These are phyloP conservation scores for Phalaenopsis equestris DNA, from an alignment of 106 monocot genomes.

Conservation along the genomic window DNA sequence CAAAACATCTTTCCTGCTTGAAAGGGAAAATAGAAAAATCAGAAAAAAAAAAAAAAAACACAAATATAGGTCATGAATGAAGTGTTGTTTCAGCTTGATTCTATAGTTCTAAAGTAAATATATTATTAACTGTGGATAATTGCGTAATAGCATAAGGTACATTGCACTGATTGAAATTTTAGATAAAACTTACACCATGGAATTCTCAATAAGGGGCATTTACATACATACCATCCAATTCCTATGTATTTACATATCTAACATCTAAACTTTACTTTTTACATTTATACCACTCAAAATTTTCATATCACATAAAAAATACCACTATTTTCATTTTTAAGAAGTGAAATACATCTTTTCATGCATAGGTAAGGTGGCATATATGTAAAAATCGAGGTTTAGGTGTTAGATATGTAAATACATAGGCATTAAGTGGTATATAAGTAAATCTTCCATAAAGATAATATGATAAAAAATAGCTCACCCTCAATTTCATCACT, in stretches of 20 bases:
- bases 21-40: background rate
- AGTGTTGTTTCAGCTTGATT: background rate
- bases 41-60: background rate
- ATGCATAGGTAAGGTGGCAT: too few relatives aligned
- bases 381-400: too few relatives aligned
- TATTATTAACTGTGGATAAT: background rate
- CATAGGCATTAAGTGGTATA: too few relatives aligned
- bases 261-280: too few relatives aligned
- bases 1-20: background rate
- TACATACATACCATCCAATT: background rate
- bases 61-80: background rate
- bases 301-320: too few relatives aligned
- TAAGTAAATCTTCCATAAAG: background rate
- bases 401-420: too few relatives aligned
- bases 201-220: background rate
- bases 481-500: conserved; percentile 74
- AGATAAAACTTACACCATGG: background rate
- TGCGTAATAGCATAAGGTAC: background rate
- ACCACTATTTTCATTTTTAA: too few relatives aligned
- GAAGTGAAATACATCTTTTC: too few relatives aligned
- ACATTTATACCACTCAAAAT: too few relatives aligned
- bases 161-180: background rate
- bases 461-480: background rate
- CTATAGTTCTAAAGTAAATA: background rate
- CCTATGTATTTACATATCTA: too few relatives aligned